These are phyloP conservation scores for Marasmius tenuissimus DNA, from an alignment of 1,284 basidiomycete species.

Conservation along the genomic window DNA sequence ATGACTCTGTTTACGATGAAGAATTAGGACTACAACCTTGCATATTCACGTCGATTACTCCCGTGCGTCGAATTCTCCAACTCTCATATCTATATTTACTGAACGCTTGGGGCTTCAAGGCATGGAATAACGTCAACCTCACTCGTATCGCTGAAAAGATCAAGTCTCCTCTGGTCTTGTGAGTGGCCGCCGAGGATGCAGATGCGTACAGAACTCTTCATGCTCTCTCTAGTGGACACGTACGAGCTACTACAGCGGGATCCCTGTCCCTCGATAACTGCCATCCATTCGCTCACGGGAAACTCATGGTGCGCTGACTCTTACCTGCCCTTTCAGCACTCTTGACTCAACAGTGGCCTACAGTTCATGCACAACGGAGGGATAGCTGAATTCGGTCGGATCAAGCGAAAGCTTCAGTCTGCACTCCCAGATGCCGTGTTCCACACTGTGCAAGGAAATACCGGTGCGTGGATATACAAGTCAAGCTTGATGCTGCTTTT, in stretches of 20 bases:
- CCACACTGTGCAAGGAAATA: conserved; percentile 86
- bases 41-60: conserved; percentile 95
- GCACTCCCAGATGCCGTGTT: conserved; percentile 82
- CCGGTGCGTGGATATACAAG: conserved; percentile 50
- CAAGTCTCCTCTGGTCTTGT: conserved; percentile 92
- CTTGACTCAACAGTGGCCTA: conserved; percentile 1
- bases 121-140: conserved; percentile 94
- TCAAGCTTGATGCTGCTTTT: neutral
- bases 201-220: conserved; percentile 1
- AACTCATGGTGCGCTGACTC: conserved; percentile 70
- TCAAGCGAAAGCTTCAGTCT: conserved; percentile 81
- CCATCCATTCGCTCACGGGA: conserved; percentile 87
- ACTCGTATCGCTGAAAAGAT: conserved; percentile 92
- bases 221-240: conserved; percentile 67
- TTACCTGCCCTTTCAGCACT: neutral
- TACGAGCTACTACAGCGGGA: conserved; percentile 85
- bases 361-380: conserved; percentile 97
- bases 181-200: conserved; percentile 25
- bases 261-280: conserved; percentile 92
- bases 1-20: conserved; percentile 77
- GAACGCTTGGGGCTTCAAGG: conserved; percentile 43
- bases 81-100: conserved; percentile 8
- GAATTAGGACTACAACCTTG: conserved; percentile 87
- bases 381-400: conserved; percentile 77
- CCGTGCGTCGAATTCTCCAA: conserved; percentile 48